Evolutionary conservation across 192 early-diverging fungal species (phyloP).

Genomic region (Entomortierella parvispora): DNA sequence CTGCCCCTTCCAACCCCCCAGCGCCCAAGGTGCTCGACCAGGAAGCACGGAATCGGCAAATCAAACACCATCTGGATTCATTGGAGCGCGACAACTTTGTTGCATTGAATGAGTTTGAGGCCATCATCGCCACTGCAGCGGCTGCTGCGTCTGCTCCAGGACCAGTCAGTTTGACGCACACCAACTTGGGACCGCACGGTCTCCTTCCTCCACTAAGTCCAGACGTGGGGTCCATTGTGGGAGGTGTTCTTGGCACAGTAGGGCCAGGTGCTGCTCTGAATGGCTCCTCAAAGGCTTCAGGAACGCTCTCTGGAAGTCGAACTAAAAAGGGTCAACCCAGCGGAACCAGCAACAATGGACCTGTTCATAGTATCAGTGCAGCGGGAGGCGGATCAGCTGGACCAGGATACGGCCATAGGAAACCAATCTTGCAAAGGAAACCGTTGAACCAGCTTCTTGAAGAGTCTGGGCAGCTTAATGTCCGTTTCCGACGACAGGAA

Average conservation of each 20-base stretch:
- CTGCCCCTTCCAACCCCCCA: neutral
- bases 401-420: constrained; percentile 13
- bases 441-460: constrained; percentile 41
- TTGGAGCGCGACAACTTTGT: constrained; percentile 65
- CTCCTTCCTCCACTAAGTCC: constrained; percentile 33
- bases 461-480: constrained; percentile 19
- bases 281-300: constrained; percentile 2
- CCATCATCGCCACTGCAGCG: constrained; percentile 55
- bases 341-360: neutral
- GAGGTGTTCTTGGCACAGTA: constrained; percentile 35
- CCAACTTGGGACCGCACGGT: constrained; percentile 39
- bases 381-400: neutral
- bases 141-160: constrained; percentile 48
- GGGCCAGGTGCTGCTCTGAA: constrained; percentile 20
- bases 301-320: constrained; percentile 30
- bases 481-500: neutral
- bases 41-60: constrained; percentile 40
- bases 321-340: constrained; percentile 19
- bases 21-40: constrained; percentile 37
- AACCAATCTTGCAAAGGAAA: constrained; percentile 27
- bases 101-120: constrained; percentile 61
- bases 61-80: constrained; percentile 60
- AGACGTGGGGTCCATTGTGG: constrained; percentile 38
- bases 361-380: neutral
- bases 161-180: constrained; percentile 38